Evolutionary conservation across 768 basidiomycete genomes (phyloP).

Genomic region (Gloeophyllum trabeum): DNA sequence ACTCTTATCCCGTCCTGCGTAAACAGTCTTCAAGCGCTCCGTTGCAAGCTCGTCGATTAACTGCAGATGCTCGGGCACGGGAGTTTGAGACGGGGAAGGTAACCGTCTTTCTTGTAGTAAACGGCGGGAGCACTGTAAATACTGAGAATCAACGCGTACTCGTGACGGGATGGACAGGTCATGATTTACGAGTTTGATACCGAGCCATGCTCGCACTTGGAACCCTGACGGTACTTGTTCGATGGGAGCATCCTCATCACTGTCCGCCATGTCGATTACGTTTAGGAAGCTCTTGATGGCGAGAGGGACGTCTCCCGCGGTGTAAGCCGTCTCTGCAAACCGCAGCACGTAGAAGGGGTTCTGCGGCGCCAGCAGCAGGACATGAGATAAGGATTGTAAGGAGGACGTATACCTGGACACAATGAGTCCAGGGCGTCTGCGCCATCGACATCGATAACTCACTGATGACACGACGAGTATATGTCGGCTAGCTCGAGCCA

Average conservation of each 20-base stretch:
- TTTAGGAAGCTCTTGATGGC: slow-evolving; percentile 73
- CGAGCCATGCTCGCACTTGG: slow-evolving; percentile 70
- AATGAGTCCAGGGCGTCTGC: neutral
- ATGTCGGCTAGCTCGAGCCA: slow-evolving; percentile 84
- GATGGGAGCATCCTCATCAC: slow-evolving; percentile 35
- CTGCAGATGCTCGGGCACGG: slow-evolving; percentile 42
- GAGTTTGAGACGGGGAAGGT: slow-evolving; percentile 46
- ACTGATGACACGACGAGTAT: slow-evolving; percentile 70
- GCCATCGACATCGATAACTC: too few species aligned
- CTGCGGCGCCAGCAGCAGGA: slow-evolving; percentile 71
- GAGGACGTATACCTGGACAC: slow-evolving; percentile 40
- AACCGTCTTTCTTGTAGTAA: slow-evolving; percentile 30
- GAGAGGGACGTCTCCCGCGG: slow-evolving; percentile 60
- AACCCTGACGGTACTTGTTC: slow-evolving; percentile 35
- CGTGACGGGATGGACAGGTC: neutral
- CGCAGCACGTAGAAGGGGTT: slow-evolving; percentile 80
- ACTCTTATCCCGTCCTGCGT: slow-evolving; percentile 19
- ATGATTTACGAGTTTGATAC: slow-evolving; percentile 62
- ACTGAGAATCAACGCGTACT: neutral
- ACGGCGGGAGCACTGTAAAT: slow-evolving; percentile 59
- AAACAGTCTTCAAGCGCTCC: slow-evolving; percentile 54
- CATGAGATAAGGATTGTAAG: slow-evolving; percentile 71
- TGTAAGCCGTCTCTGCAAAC: slow-evolving; percentile 83
- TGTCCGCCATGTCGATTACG: slow-evolving; percentile 70
- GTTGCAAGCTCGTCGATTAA: slow-evolving; percentile 63